Conservation (phyloP, 148 eudicot genomes). For the Arctostaphylos glauca region DNA sequence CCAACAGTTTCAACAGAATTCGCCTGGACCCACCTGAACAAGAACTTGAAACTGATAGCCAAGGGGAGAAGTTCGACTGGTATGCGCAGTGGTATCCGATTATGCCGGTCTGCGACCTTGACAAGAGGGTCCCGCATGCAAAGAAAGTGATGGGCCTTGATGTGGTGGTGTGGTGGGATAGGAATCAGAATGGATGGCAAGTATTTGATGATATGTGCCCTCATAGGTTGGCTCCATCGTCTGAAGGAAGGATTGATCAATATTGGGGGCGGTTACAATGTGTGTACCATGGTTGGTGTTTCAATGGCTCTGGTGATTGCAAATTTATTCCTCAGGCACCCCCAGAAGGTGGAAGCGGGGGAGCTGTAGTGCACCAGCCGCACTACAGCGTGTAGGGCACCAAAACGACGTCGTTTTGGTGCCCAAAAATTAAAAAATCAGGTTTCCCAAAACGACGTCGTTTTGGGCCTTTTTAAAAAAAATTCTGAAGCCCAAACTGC, state of each 20-base stretch:
- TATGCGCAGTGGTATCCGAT: constrained; percentile 66
- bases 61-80: constrained; percentile 59
- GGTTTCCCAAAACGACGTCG: too few species aligned
- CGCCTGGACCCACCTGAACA: constrained; percentile 20
- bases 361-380: too few species aligned
- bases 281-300: constrained; percentile 91
- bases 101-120: constrained; percentile 64
- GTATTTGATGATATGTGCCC: constrained; percentile 80
- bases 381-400: too few species aligned
- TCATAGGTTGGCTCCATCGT: constrained; percentile 78
- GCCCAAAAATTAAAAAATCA: too few species aligned
- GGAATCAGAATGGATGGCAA: constrained; percentile 53
- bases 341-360: constrained; percentile 55
- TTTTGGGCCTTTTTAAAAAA: too few species aligned
- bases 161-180: constrained; percentile 79
- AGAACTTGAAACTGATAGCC: constrained; percentile 20
- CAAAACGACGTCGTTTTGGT: too few species aligned
- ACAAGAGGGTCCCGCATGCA: constrained; percentile 67
- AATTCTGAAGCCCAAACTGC: too few species aligned
- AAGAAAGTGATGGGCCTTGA: constrained; percentile 64
- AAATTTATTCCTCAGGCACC: constrained; percentile 77
- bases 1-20: constrained; percentile 24
- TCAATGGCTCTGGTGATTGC: constrained; percentile 63
- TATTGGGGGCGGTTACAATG: constrained; percentile 85
- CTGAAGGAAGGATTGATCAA: constrained; percentile 78